Conservation (phyloP, 148 eudicot genomes). For the Pouteria glomerata region DNA sequence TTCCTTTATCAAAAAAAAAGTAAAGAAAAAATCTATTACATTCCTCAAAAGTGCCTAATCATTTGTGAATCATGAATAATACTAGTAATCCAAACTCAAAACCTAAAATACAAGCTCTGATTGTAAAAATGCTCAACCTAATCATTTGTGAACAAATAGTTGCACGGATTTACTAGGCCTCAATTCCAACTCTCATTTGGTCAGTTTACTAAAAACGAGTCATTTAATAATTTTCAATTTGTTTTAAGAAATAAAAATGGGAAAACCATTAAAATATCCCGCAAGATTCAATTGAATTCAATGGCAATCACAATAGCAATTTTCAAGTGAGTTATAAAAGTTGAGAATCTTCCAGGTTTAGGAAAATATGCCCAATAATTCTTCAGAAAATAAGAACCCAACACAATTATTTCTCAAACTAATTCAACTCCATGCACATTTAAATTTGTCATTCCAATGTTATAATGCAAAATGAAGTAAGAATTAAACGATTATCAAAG, state of each 20-base stretch:
- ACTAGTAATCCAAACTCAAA: neutral
- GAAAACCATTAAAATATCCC: neutral
- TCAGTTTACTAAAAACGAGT: neutral
- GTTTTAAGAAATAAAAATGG: neutral
- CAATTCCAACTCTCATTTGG: neutral
- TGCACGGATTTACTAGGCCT: neutral
- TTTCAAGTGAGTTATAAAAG: neutral
- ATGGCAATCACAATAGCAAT: too few species aligned
- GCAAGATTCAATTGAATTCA: neutral
- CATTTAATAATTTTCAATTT: neutral
- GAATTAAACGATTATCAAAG: neutral
- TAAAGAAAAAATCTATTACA: neutral
- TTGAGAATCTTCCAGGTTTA: neutral
- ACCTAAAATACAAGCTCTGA: neutral
- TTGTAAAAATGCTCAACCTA: neutral
- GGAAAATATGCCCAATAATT: neutral
- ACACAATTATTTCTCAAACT: neutral
- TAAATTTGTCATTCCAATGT: neutral
- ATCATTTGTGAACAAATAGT: neutral
- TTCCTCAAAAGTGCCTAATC: neutral
- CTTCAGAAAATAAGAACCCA: neutral
- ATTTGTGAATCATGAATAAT: neutral
- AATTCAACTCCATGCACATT: neutral
- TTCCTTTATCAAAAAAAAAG: too few species aligned
- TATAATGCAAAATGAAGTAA: neutral